Evolutionary conservation across 2,329 filamentous ascomycete species (phyloP), one percentile per base, ranked within the genome.

Genomic region (Colletotrichum camelliae): DNA sequence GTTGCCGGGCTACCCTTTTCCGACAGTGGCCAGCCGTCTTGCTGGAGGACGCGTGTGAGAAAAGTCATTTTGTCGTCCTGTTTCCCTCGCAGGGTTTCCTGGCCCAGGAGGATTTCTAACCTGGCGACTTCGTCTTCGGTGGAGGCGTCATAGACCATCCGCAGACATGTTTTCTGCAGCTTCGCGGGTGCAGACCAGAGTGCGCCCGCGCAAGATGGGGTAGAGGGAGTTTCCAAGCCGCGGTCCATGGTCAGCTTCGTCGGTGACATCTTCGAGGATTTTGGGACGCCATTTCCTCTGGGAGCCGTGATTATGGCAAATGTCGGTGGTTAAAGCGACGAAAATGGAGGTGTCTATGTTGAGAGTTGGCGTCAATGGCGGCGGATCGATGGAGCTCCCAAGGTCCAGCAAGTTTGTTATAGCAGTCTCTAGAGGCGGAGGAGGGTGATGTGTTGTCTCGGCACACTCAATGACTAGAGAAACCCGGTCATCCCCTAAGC

Each of bases 341-440:
- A 87, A 81, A 48, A 86, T 81, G 7, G 85, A 85, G 39, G 86
- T 85, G 60, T 87, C 85, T 70, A 87, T 78, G 71, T 86, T 87
- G 12, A 86, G 72, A 4, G 81, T 83, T 1, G 79, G 55, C 6
- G 84, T 85, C n/a, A 86, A 81, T 6, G 79, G 48, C 9, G 73
- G 70, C 13, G 57, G 16, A 1, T 65, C 6, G 21, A 31, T 77
- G 16, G 78, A 79, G 71, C 58, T 82, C 15, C 73, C 81, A 58
- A 82, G 75, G 2, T 82, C 79, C 3, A 84, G 75, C 1, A 86
- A 80, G 33, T 81, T 82, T 7, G 69, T 69, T 5, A 86, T 76
- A 16, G 83, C 83, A 16, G 61, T 71, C 1, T 81, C 77, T 8
- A 84, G 73, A 4, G 73, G 33, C 1, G 82, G 82, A 10, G 79